Evolutionary conservation across 352 stramenopile species (phyloP), one percentile per base, ranked within the genome.

Genomic region (Pythium pyrilobum): DNA sequence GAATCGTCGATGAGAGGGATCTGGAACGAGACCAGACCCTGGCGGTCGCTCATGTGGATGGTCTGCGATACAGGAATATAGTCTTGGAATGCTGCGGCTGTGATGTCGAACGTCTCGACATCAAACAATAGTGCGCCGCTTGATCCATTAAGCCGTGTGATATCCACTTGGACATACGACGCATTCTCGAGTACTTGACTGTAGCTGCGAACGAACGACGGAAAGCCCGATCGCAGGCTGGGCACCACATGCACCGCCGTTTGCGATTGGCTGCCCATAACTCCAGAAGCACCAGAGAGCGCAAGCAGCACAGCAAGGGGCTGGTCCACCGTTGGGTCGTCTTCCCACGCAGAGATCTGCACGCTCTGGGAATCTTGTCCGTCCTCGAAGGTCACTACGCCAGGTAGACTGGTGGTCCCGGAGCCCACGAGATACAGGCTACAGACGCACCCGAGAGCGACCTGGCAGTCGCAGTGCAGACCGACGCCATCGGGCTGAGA

Each of bases 91-190:
- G 52, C 62, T 3, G 28, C 58, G 32, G 50, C 59, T 18, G 37
- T 47, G 8, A 82, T 67, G 33, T 80, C 71, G 28, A 86, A 86
- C 15, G 74, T 79, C 51, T 81, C 71, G 11, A 82, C 43, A 7
- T 61, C 42, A 18, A 84, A 69, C 1, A 8, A n/a, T 2, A 86
- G 42, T 0, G 20, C 42, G 18, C 75, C 77, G 20, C 50, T 68
- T 0, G 69, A 74, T 0, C 77, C 77, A 38, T 86, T 85, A 0
- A 86, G 16, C 2, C 74, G 74, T 21, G 74, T 56, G n/a, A 88
- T 15, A 9, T 75, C 50, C 11, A 88, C 33, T 34, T 65, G 66
- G 9, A 62, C 72, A 34, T 65, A 80, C 10, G 55, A 52, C 2
- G 52, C 23, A 29, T 77, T 73, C 33, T 86, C 77, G 0, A 62